Conservation (phyloP, 2,329 filamentous ascomycete species). For the Pestalotiopsis sp. region DNA sequence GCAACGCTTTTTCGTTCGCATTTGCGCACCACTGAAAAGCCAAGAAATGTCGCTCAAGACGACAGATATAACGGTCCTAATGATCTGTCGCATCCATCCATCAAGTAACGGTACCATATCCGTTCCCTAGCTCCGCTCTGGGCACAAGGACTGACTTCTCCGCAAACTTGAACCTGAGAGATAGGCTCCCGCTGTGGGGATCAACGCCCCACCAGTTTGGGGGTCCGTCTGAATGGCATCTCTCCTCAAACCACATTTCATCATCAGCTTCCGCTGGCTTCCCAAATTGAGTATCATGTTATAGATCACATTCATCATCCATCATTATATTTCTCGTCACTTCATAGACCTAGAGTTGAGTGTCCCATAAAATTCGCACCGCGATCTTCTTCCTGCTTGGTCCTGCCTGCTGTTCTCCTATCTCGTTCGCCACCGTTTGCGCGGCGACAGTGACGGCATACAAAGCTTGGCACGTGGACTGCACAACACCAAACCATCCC, state of each 20-base stretch:
- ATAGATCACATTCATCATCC: neutral
- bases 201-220: neutral
- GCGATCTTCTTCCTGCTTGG: neutral
- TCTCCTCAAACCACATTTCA: neutral
- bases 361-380: neutral
- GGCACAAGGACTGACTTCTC: too few relatives aligned
- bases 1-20: too few relatives aligned
- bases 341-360: neutral
- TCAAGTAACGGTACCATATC: too few relatives aligned
- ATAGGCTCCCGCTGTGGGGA: neutral
- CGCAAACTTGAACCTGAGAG: too few relatives aligned
- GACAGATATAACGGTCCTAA: too few relatives aligned
- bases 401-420: neutral
- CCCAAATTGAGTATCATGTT: neutral
- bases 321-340: neutral
- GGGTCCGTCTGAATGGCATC: neutral
- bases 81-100: too few relatives aligned
- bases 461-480: neutral
- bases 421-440: neutral
- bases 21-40: too few relatives aligned
- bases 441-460: constrained; percentile 2
- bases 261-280: neutral
- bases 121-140: too few relatives aligned
- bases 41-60: too few relatives aligned
- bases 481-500: neutral